Conservation (phyloP, 306 rosid species). For the Prunus mume region DNA sequence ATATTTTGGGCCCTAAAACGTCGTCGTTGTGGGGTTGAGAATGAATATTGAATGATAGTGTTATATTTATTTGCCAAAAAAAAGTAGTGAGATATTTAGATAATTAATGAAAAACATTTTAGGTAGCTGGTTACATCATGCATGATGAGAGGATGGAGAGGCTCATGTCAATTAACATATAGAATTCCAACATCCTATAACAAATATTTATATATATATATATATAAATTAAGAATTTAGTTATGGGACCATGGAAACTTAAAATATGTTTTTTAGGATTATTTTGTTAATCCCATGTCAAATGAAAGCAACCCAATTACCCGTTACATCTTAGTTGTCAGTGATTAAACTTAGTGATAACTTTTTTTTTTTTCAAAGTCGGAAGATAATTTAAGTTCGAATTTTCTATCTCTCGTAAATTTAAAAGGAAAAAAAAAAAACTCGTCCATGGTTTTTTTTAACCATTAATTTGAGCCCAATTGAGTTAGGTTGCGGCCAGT, state of each 20-base stretch:
- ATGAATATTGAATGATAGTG: neutral
- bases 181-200: too few relatives aligned
- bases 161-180: neutral
- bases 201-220: too few relatives aligned
- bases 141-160: neutral
- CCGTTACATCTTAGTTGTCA: too few relatives aligned
- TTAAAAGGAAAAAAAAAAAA: too few relatives aligned
- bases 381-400: fast-evolving
- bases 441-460: too few relatives aligned
- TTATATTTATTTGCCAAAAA: neutral
- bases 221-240: neutral
- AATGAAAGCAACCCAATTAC: too few relatives aligned
- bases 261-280: neutral
- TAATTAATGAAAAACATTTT: neutral
- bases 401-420: too few relatives aligned
- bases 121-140: neutral
- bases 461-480: too few relatives aligned
- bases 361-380: too few relatives aligned
- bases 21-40: neutral
- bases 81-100: neutral
- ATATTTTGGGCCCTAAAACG: neutral
- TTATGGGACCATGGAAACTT: neutral
- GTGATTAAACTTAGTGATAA: too few relatives aligned
- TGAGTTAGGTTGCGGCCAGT: too few relatives aligned
- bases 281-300: neutral